Evolutionary conservation across 768 basidiomycete species (phyloP).

Genomic region (Leccinum olivaceopallidum): DNA sequence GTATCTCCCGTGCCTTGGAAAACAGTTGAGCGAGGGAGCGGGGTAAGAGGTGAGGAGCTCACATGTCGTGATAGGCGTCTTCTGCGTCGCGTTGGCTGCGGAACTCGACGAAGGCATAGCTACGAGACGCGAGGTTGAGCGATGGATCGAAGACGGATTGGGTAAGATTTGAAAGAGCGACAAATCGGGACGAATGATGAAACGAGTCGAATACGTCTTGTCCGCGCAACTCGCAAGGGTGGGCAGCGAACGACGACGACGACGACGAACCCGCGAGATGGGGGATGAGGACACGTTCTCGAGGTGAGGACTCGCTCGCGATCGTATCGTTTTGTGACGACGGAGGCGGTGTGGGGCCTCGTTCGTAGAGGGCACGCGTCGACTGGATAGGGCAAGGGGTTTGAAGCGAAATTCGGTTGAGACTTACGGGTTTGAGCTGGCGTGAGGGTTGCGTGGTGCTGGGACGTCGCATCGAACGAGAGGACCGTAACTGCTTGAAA

Average conservation of each 20-base stretch:
- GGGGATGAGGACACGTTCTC: conserved; percentile 20
- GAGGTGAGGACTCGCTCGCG: conserved; percentile 29
- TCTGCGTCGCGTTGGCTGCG: conserved; percentile 76
- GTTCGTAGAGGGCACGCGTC: conserved; percentile 37
- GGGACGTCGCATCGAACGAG: conserved; percentile 90
- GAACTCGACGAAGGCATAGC: conserved; percentile 88
- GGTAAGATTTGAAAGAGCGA: conserved; percentile 38
- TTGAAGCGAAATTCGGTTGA: conserved; percentile 24
- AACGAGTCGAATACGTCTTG: conserved; percentile 33
- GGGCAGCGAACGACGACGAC: conserved; percentile 18
- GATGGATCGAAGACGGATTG: conserved; percentile 39
- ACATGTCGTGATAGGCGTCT: conserved; percentile 86
- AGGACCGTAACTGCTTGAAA: conserved; percentile 64
- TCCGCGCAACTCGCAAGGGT: conserved; percentile 28
- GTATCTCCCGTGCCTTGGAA: conserved; percentile 65
- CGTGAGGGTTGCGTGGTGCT: conserved; percentile 77
- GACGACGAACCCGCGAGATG: conserved; percentile 33
- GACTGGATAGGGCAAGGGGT: conserved; percentile 39
- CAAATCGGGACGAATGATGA: conserved; percentile 32
- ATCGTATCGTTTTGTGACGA: conserved; percentile 28
- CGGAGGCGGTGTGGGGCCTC: conserved; percentile 27
- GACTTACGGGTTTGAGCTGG: conserved; percentile 82
- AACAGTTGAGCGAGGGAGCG: conserved; percentile 11
- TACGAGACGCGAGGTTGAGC: conserved; percentile 64
- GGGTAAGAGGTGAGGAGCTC: conserved; percentile 27